phyloP scores from a whole-genome alignment of 352 stramenopile genomes.

The Phytophthora parvispora region DNA sequence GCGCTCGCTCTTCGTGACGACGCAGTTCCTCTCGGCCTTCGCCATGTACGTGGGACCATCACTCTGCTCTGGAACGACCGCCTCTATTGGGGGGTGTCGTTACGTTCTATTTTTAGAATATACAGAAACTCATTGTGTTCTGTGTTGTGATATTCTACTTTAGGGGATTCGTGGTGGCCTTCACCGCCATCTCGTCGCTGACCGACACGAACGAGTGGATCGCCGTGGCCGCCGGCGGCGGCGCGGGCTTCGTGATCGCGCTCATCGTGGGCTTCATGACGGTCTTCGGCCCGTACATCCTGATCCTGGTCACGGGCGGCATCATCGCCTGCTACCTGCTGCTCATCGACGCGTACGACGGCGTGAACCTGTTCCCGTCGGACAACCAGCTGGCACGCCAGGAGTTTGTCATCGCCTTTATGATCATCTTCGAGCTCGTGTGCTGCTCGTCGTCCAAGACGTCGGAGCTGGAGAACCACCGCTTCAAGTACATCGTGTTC shows the following conservation, averaged over 20 bases:
- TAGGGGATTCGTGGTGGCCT: conserved; percentile 79
- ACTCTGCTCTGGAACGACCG: neutral
- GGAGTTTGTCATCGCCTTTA: conserved; percentile 90
- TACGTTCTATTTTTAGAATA: conserved; percentile 6
- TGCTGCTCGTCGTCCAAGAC: conserved; percentile 84
- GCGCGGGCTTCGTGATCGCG: conserved; percentile 70
- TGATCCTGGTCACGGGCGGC: conserved; percentile 73
- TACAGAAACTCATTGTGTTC: conserved; percentile 14
- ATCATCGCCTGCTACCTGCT: conserved; percentile 82
- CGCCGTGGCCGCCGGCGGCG: conserved; percentile 64
- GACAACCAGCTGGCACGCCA: conserved; percentile 87
- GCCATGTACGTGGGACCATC: conserved; percentile 76
- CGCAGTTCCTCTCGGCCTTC: conserved; percentile 87
- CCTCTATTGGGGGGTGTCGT: neutral
- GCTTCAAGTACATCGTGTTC: conserved; percentile 92
- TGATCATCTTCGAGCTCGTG: conserved; percentile 90
- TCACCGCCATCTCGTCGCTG: conserved; percentile 72
- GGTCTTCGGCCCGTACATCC: conserved; percentile 69
- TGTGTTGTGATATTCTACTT: neutral
- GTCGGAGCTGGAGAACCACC: conserved; percentile 87
- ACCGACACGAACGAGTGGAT: conserved; percentile 83
- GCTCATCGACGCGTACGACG: conserved; percentile 80
- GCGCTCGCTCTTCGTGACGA: conserved; percentile 85
- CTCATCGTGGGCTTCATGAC: conserved; percentile 85
- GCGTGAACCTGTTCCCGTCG: conserved; percentile 68